phyloP scores from a whole-genome alignment of 352 stramenopile species.

The Pythium oligandrum region DNA sequence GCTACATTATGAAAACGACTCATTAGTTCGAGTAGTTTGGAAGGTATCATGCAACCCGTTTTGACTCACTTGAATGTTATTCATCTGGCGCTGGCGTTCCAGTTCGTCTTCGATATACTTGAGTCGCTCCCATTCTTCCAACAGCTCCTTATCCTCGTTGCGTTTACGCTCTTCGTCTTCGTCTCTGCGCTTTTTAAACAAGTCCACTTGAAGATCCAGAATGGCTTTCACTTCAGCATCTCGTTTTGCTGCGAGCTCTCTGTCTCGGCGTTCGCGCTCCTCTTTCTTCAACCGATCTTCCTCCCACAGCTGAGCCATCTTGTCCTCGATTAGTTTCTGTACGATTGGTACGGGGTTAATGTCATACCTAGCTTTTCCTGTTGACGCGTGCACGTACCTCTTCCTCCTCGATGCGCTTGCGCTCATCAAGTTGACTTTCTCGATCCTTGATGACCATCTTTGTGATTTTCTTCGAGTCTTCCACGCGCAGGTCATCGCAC shows the following conservation, averaged over 20 bases:
- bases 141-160: slow-evolving; percentile 42
- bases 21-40: too few relatives aligned
- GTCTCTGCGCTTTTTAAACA: slow-evolving; percentile 38
- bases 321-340: slow-evolving; percentile 35
- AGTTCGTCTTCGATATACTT: slow-evolving; percentile 61
- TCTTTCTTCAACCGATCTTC: slow-evolving; percentile 75
- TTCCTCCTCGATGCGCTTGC: slow-evolving; percentile 32
- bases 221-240: slow-evolving; percentile 75
- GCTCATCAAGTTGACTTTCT: slow-evolving; percentile 56
- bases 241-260: slow-evolving; percentile 35
- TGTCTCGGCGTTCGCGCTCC: slow-evolving; percentile 49
- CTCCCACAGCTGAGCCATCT: slow-evolving; percentile 71
- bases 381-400: slow-evolving; percentile 21
- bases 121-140: slow-evolving; percentile 57
- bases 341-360: too few relatives aligned
- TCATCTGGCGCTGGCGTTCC: slow-evolving; percentile 38
- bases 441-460: slow-evolving; percentile 55
- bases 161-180: slow-evolving; percentile 39
- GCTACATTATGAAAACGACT: slow-evolving; percentile 14
- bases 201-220: slow-evolving; percentile 67
- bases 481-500: slow-evolving; percentile 54
- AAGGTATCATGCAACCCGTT: too few relatives aligned
- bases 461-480: slow-evolving; percentile 62
- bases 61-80: slow-evolving; percentile 30
- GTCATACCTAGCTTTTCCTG: not conserved